phyloP scores from a whole-genome alignment of 495 filamentous ascomycete species.

The Penicillium cosmopolitanum region DNA sequence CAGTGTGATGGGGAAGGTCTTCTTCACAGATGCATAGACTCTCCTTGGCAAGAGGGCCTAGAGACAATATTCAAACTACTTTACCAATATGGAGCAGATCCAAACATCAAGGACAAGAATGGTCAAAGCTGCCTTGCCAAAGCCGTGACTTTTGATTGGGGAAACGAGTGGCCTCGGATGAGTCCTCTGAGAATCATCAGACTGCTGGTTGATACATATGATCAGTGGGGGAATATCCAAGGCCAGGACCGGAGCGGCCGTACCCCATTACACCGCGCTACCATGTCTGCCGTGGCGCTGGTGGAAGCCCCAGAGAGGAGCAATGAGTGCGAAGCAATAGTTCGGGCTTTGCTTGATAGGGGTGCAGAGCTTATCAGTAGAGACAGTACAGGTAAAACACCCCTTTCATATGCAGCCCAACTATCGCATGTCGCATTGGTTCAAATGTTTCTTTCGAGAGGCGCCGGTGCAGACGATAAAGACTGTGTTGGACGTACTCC shows the following conservation, averaged over 20 bases:
- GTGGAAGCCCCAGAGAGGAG: not conserved
- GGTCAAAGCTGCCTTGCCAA: not conserved
- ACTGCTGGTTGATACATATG: no score
- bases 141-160: not conserved
- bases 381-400: not conserved
- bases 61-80: no score
- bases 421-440: not conserved
- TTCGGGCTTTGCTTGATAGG: not conserved
- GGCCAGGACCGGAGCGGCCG: not conserved
- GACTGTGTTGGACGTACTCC: not conserved
- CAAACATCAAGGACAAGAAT: not conserved
- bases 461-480: not conserved
- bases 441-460: not conserved
- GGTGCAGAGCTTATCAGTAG: not conserved
- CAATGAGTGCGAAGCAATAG: not conserved
- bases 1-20: not conserved
- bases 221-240: not conserved
- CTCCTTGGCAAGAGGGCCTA: not conserved
- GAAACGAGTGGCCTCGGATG: no score
- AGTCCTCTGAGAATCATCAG: no score
- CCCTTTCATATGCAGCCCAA: not conserved
- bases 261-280: not conserved
- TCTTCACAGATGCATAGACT: not conserved
- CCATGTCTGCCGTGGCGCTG: not conserved
- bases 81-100: not conserved